Evolutionary conservation across 2,329 filamentous ascomycete genomes (phyloP), one percentile per base, ranked within the genome.

Genomic region (Cordyceps cicadae): DNA sequence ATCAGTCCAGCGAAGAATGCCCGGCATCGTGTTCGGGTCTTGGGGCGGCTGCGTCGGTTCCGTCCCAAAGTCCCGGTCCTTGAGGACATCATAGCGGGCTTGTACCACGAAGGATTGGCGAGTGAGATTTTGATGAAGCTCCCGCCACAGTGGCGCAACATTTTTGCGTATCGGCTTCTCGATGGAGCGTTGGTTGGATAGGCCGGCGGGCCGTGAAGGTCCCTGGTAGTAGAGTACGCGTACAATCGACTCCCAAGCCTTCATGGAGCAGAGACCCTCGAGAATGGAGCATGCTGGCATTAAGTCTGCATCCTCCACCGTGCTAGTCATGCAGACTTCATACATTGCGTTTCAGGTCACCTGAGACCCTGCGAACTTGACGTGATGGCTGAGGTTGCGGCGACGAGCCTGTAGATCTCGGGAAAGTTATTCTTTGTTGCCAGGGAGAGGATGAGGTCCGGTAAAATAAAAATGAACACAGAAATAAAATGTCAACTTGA

Each of bases 61-160:
- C 3, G 69, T 69, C 21, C 77, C 77, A 66, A 84, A 78, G 62
- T 82, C 77, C 4, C 70, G 69, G 34, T 81, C 75, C 54, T 74
- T 75, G 21, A 75, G 69, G 2, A 86, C 71, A 58, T 85, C 78
- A 66, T 84, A 85, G 12, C 79, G 76, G n/a, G 76, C 67, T 63
- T 84, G 80, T 6, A 87, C 64, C 26, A 84, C 68, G 66, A 83
- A 87, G 3, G 83, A 83, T 64, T 85, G 83, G 32, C 81, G 77
- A 19, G 70, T 70, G 14, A 87, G 73, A 62, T 81, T 81, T 62
- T 80, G 78, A 63, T 82, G 77, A 5, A 87, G 73, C 37, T 81
- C 79, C 55, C 74, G 77, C 83, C 83, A 87, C 2, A 76, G 62
- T 2, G 72, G 67, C 1, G 67, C 69, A 1, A 66, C 66, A 43